Base-by-base conservation (phyloP, 306 rosid genomes). In the Dalbergia cochinchinensis region DNA sequence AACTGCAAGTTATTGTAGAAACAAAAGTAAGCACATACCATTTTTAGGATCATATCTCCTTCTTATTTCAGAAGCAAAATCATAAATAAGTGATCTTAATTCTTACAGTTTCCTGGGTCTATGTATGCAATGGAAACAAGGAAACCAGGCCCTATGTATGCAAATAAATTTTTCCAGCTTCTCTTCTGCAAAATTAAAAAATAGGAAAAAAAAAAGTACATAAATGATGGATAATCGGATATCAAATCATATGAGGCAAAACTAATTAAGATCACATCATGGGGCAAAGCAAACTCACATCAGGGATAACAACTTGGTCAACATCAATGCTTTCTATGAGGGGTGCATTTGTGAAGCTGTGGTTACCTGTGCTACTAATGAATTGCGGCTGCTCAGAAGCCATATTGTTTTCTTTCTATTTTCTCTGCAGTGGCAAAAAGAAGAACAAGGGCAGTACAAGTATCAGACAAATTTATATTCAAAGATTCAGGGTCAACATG, bases 51-150 rank as follows among this genome's bases (percentile, higher is more conserved):
- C 45, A 12, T 47, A 63, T 34, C 59, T 61, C 14, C 41, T 51
- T 71, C 41, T 51, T 71, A 50, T 58, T n/a, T 82, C 44, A 20
- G 71, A 39, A 78, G 71, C 44, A 75, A 81, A 69, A 34, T 26
- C 63, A 68, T 61, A 60, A 63, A 82, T 70, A 66, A 71, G 31
- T 15, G 50, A 72, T 79, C 92, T 91, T 91, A 95, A 26, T 26
- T 26, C 31, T 26, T 26, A 26, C 99, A 95, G 87, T 95, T 95
- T 80, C 99, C 99, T 9, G 99, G 99, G 84, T 95, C 99, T 85
- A 95, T 95, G 83, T 93, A 95, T 5, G 99, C 99, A 80, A 95
- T 95, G 63, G 98, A 95, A 80, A 95, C 97, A 78, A 95, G 99
- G 89, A 95, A 93, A 11, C 99, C 99, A 0, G 99, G 99, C 16